Conservation (phyloP, 2,329 filamentous ascomycete genomes). For the Diaporthe vexans region DNA sequence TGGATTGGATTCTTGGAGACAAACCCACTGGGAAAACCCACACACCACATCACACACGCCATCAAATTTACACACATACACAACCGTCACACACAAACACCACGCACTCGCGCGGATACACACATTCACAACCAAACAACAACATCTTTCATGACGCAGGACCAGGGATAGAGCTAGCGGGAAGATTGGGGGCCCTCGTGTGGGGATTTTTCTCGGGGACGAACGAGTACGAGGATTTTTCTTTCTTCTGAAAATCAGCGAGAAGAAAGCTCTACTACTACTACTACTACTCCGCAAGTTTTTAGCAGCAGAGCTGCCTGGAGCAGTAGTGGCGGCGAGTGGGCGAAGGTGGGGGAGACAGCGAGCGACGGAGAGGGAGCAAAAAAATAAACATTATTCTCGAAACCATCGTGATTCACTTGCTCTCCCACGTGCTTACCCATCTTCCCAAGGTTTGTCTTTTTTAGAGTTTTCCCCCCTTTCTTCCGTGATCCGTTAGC, state of each 20-base stretch:
- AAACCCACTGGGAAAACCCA: neutral
- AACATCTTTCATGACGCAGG: neutral
- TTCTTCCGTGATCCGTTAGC: neutral
- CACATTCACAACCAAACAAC: neutral
- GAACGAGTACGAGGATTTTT: neutral
- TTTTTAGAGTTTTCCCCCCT: neutral
- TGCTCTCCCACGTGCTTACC: neutral
- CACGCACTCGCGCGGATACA: no score
- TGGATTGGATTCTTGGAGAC: constrained; percentile 12
- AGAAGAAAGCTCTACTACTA: no score
- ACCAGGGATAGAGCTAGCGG: constrained; percentile 17
- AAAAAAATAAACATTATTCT: constrained; percentile 24
- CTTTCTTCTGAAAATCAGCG: no score
- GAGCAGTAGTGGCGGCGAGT: neutral
- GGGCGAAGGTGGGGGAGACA: no score
- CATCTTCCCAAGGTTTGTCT: no score
- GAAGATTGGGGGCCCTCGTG: neutral
- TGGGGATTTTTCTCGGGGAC: neutral
- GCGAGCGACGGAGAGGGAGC: neutral
- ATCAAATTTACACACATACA: neutral
- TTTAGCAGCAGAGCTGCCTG: neutral
- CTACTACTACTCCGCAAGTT: no score
- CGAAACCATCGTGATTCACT: constrained; percentile 26
- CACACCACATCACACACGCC: neutral
- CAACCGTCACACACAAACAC: neutral